Evolutionary conservation across 805 yeast genomes (phyloP).

Genomic region (Yarrowia hollandica): DNA sequence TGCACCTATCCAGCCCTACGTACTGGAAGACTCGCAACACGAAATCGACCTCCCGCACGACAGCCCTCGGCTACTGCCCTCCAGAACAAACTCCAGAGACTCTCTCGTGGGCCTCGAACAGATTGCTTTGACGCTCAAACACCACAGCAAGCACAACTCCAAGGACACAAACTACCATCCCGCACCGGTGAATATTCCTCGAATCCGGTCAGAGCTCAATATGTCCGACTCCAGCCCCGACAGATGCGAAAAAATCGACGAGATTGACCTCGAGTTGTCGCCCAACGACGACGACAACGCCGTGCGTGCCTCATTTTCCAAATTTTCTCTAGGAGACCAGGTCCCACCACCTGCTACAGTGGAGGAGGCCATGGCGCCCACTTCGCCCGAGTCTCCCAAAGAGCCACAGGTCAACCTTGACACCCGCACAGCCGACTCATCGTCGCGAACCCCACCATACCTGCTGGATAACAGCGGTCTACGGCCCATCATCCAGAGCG

Average conservation of each 20-base stretch:
- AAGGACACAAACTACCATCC: slow-evolving; percentile 21
- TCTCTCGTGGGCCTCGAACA: slow-evolving; percentile 22
- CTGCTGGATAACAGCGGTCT: slow-evolving; percentile 20
- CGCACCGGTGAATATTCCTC: slow-evolving; percentile 31
- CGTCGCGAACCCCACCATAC: slow-evolving; percentile 15
- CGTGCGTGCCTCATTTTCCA: too few relatives aligned
- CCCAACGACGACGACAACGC: neutral
- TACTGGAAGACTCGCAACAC: slow-evolving; percentile 71
- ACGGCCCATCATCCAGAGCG: slow-evolving; percentile 56
- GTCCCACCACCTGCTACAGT: neutral
- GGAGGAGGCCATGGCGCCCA: slow-evolving; percentile 6
- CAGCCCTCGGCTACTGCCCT: slow-evolving; percentile 38
- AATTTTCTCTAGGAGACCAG: neutral
- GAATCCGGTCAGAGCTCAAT: slow-evolving; percentile 31
- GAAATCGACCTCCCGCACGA: slow-evolving; percentile 58
- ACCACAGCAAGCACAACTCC: slow-evolving; percentile 20
- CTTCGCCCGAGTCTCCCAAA: neutral
- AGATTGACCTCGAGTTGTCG: slow-evolving; percentile 5
- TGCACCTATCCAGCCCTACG: slow-evolving; percentile 75
- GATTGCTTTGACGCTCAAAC: slow-evolving; percentile 25
- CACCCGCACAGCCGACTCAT: slow-evolving; percentile 18
- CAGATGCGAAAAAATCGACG: slow-evolving; percentile 23
- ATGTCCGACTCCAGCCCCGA: slow-evolving; percentile 25
- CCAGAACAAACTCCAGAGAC: slow-evolving; percentile 18
- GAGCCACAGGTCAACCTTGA: neutral